Evolutionary conservation across 306 rosid genomes (phyloP).

Genomic region (Fagus crenata): DNA sequence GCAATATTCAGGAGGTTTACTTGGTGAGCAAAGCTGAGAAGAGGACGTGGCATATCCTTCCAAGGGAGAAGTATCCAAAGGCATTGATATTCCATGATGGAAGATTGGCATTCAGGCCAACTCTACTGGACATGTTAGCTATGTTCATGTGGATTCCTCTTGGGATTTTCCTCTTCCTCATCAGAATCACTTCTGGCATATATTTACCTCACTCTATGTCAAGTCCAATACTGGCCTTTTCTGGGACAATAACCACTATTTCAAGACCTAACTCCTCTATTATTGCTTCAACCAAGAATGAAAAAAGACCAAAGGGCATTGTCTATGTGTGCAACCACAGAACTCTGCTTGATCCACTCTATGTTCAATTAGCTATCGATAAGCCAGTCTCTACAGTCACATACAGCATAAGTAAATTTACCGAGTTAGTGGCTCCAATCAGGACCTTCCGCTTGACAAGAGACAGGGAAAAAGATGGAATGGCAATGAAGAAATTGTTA

Average conservation of each 20-base stretch:
- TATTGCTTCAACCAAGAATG: not conserved
- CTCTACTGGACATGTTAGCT: conserved; percentile 41
- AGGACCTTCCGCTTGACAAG: conserved; percentile 51
- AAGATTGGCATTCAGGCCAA: conserved; percentile 67
- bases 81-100: conserved; percentile 78
- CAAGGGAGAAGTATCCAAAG: conserved; percentile 55
- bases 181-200: conserved; percentile 37
- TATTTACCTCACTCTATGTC: conserved; percentile 43
- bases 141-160: conserved; percentile 66
- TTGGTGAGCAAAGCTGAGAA: conserved; percentile 56
- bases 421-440: conserved; percentile 55
- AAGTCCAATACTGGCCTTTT: conserved; percentile 54
- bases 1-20: conserved; percentile 37
- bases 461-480: conserved; percentile 47
- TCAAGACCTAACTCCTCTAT: conserved; percentile 16
- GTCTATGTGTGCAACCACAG: conserved; percentile 74
- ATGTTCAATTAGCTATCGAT: conserved; percentile 31
- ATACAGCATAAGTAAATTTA: conserved; percentile 59
- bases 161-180: conserved; percentile 44
- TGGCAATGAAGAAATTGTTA: conserved; percentile 42
- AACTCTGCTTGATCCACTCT: conserved; percentile 74
- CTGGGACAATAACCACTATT: conserved; percentile 45
- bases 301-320: conserved; percentile 35
- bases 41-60: conserved; percentile 49
- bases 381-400: conserved; percentile 55